Evolutionary conservation across 1,284 basidiomycete genomes (phyloP), one percentile per base, ranked within the genome.

Genomic region (Leucoagaricus sp.): DNA sequence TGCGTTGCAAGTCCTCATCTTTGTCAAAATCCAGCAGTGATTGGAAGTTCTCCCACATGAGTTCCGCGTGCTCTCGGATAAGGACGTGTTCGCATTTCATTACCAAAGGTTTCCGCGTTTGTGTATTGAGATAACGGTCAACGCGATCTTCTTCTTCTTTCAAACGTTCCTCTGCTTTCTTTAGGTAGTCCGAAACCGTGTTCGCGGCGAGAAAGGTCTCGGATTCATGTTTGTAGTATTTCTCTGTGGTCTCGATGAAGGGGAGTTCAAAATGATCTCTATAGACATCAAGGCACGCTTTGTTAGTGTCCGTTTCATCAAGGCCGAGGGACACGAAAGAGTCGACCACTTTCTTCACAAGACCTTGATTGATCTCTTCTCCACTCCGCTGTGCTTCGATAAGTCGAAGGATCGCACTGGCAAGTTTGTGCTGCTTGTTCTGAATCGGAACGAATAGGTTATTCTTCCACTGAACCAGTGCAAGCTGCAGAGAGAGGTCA

Each of bases 41-140:
- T 72, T 96, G 93, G 82, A 99, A 99, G 73, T 89, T 95, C 60
- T 97, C 93, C 88, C 92, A 94, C 85, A 99, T 91, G 50, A 90
- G 76, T 61, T 87, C 83, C 47, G 88, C 78, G 68, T 98, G 96
- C 63, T 90, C 89, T 55, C 90, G 84, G 64, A 99, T 94, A 57
- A 99, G 86, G 49, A 94, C 93, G 59, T 89, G 85, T 72, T 98
- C 96, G 77, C 96, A 98, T 74, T 89, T 93, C 64, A 79, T 83
- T 68, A 98, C 87, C 57, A 99, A 84, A 65, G 86, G 81, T 70
- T 92, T 92, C 65, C 90, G 84, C 4, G 95, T 96, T 65, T 86
- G 86, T 21, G 87, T 89, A 72, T 98, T 91, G 59, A 99, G 81
- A 73, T 98, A 98, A 50, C 95, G 82, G 69, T 97, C 95, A 29